These are phyloP conservation scores for Penstemon barbatus DNA, from an alignment of 257 asterid species.

Conservation along the genomic window DNA sequence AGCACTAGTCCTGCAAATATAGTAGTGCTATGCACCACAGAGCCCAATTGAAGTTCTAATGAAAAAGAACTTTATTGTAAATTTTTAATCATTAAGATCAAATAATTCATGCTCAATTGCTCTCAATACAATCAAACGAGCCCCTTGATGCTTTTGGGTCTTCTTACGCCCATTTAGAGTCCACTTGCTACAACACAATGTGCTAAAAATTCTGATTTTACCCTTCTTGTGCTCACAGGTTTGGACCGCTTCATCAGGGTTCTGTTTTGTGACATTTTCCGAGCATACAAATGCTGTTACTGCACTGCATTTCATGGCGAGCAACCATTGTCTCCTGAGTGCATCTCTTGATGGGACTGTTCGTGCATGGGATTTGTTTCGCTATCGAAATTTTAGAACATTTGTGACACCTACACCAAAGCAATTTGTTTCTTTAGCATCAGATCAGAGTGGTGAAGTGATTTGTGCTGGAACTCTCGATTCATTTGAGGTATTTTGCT, in stretches of 20 bases:
- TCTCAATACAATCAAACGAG: not conserved
- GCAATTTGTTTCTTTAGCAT: slow-evolving; percentile 89
- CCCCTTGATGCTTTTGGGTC: not conserved
- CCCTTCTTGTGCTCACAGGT: slow-evolving; percentile 55
- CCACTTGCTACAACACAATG: not conserved
- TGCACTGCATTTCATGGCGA: slow-evolving; percentile 88
- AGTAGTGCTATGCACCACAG: not conserved
- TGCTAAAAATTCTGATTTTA: slow-evolving; percentile 18
- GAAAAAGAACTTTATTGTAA: no score
- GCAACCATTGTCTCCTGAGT: slow-evolving; percentile 84
- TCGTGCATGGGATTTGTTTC: slow-evolving; percentile 95
- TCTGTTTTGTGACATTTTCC: slow-evolving; percentile 86
- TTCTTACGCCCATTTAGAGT: not conserved
- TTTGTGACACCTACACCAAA: slow-evolving; percentile 91
- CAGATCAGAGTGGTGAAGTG: slow-evolving; percentile 97
- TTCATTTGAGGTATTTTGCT: slow-evolving; percentile 79
- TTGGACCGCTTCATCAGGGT: slow-evolving; percentile 93
- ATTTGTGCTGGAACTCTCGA: slow-evolving; percentile 98
- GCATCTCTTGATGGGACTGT: slow-evolving; percentile 99
- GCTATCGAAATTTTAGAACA: slow-evolving; percentile 93
- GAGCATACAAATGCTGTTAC: slow-evolving; percentile 96
- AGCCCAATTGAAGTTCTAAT: not conserved
- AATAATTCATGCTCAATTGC: not conserved
- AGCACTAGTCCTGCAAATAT: not conserved
- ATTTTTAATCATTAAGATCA: not conserved